phyloP scores from a whole-genome alignment of 495 filamentous ascomycete genomes.

The Xylaria flabelliformis region DNA sequence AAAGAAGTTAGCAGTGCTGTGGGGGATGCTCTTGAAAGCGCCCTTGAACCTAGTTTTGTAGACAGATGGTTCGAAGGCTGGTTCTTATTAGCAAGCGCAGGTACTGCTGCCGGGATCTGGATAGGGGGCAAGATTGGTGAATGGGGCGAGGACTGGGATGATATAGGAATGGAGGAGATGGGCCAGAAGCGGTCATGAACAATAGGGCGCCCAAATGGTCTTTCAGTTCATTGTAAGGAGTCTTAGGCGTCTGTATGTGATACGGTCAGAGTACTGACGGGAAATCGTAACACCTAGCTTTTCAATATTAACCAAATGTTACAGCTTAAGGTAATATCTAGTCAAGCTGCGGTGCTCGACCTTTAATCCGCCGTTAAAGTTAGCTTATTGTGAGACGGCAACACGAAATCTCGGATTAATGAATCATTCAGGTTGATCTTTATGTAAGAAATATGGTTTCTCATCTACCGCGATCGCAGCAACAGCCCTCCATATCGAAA shows the following conservation, averaged over 20 bases:
- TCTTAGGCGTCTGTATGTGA: slow-evolving; percentile 27
- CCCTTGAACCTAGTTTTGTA: slow-evolving; percentile 72
- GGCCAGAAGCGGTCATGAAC: slow-evolving; percentile 65
- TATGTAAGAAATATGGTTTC: not conserved
- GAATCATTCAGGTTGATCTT: not conserved
- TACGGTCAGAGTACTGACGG: slow-evolving; percentile 10
- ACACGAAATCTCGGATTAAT: not conserved
- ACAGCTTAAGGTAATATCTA: not conserved
- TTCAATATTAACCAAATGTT: not conserved
- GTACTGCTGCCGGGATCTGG: slow-evolving; percentile 72
- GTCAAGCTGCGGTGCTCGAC: not conserved
- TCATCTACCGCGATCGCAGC: not conserved
- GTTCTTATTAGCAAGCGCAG: slow-evolving; percentile 68
- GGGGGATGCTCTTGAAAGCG: slow-evolving; percentile 71
- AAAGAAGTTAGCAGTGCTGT: slow-evolving; percentile 72
- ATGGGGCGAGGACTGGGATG: slow-evolving; percentile 65
- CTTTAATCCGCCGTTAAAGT: not conserved
- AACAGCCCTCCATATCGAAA: not conserved
- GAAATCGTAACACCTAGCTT: not conserved
- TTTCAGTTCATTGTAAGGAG: slow-evolving; percentile 26
- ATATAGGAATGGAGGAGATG: slow-evolving; percentile 70
- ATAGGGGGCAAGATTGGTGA: slow-evolving; percentile 65
- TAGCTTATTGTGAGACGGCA: not conserved
- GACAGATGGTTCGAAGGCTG: slow-evolving; percentile 87
- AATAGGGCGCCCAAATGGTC: not conserved